phyloP scores from a whole-genome alignment of 352 stramenopile species.

The Phytophthora ohioensis region DNA sequence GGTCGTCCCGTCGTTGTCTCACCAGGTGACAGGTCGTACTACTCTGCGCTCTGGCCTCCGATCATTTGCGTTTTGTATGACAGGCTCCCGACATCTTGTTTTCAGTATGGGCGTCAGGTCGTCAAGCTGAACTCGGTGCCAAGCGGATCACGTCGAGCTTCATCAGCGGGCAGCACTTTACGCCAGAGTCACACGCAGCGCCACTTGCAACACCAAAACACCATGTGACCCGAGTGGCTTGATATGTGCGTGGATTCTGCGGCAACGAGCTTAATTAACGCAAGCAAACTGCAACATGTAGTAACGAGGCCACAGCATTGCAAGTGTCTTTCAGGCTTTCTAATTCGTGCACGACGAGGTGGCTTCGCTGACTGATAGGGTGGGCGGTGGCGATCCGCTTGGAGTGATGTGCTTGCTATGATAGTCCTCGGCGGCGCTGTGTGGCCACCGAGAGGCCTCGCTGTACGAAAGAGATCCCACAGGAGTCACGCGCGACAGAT shows the following conservation, averaged over 20 bases:
- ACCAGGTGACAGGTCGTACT: slow-evolving; percentile 3
- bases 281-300: too few species aligned
- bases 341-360: slow-evolving; percentile 1
- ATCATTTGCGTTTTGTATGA: slow-evolving; percentile 27
- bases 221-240: not conserved
- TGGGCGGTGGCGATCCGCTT: slow-evolving; percentile 15
- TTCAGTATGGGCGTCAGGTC: slow-evolving; percentile 13
- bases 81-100: slow-evolving; percentile 24
- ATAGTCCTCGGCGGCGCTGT: slow-evolving; percentile 6
- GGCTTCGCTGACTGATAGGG: slow-evolving; percentile 16
- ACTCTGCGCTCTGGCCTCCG: slow-evolving; percentile 6
- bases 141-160: slow-evolving; percentile 8
- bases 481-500: slow-evolving; percentile 32
- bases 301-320: slow-evolving; percentile 2
- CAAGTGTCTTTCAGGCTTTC: slow-evolving; percentile 11
- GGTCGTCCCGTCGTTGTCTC: slow-evolving; percentile 18
- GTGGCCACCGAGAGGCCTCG: slow-evolving; percentile 23
- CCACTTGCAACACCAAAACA: slow-evolving; percentile 24
- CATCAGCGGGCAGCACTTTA: slow-evolving; percentile 15
- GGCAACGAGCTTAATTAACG: not conserved
- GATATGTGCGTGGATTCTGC: not conserved
- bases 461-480: slow-evolving; percentile 32
- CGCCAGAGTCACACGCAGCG: slow-evolving; percentile 31
- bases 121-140: slow-evolving; percentile 19
- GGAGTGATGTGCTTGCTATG: slow-evolving; percentile 14